phyloP scores from a whole-genome alignment of 352 stramenopile species.

The Phytophthora constricta region DNA sequence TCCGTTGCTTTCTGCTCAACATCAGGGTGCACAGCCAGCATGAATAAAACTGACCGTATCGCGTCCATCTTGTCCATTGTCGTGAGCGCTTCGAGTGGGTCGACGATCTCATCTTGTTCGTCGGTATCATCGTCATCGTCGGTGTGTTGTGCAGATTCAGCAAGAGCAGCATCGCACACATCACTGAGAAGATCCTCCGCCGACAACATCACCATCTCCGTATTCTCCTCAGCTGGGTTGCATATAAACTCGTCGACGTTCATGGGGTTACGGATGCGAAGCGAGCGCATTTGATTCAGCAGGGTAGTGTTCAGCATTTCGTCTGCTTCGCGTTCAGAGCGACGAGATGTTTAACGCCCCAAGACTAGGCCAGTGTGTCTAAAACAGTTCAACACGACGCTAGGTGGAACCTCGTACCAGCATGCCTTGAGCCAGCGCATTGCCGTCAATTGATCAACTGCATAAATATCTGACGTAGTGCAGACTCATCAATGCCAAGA shows the following conservation, averaged over 20 bases:
- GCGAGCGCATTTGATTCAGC: not conserved
- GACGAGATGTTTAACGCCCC: not conserved
- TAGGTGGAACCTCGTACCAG: not conserved
- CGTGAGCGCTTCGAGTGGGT: not conserved
- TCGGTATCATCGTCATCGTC: not conserved
- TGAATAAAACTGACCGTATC: not conserved
- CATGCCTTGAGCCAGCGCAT: conserved; percentile 3
- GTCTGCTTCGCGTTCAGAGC: not conserved
- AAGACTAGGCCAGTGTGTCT: not conserved
- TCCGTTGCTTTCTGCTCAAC: not conserved
- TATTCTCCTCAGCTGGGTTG: conserved; percentile 1
- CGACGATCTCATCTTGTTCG: not conserved
- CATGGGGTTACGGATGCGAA: conserved; percentile 1
- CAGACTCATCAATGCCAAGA: not conserved
- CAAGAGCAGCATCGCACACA: not conserved
- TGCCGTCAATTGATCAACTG: not conserved
- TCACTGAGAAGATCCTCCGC: not conserved
- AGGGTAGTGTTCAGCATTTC: not conserved
- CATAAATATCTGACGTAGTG: not conserved
- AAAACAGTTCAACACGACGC: conserved; percentile 4
- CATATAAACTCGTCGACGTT: not conserved
- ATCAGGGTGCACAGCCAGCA: conserved; percentile 1
- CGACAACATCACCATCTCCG: not conserved
- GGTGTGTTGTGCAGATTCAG: not conserved
- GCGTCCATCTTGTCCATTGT: not conserved